Evolutionary conservation across 2,329 filamentous ascomycete species (phyloP).

Genomic region (Curvularia hawaiiensis): DNA sequence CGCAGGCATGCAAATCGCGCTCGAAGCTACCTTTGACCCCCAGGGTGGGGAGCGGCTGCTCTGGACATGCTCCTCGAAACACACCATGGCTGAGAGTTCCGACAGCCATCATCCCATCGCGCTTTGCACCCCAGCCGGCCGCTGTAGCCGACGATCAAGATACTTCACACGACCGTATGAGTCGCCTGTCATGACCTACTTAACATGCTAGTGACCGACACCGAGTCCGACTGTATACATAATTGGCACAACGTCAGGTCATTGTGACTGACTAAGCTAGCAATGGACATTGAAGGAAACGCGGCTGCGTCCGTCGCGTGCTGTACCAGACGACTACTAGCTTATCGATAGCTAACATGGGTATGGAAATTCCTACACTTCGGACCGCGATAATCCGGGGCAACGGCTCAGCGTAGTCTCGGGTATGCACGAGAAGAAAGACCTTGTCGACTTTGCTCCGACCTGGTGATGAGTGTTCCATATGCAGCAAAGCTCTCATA

Average conservation of each 20-base stretch:
- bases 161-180: neutral
- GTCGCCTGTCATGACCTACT: neutral
- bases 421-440: neutral
- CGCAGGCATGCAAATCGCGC: neutral
- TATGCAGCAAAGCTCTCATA: neutral
- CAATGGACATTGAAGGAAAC: neutral
- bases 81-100: neutral
- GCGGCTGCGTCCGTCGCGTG: neutral
- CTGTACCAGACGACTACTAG: constrained; percentile 5
- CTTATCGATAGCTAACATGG: constrained; percentile 21
- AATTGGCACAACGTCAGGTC: neutral
- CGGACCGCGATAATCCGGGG: constrained; percentile 8
- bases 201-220: neutral
- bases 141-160: neutral
- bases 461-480: neutral
- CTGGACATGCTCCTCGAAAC: neutral
- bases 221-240: neutral
- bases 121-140: neutral
- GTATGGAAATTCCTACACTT: constrained; percentile 7
- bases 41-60: neutral
- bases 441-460: neutral
- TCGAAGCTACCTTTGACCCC: neutral
- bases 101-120: constrained; percentile 1
- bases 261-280: neutral
- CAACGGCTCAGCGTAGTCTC: neutral